These are phyloP conservation scores for Aspergillus ochraceus DNA, from an alignment of 2,329 filamentous ascomycete species.

Conservation along the genomic window DNA sequence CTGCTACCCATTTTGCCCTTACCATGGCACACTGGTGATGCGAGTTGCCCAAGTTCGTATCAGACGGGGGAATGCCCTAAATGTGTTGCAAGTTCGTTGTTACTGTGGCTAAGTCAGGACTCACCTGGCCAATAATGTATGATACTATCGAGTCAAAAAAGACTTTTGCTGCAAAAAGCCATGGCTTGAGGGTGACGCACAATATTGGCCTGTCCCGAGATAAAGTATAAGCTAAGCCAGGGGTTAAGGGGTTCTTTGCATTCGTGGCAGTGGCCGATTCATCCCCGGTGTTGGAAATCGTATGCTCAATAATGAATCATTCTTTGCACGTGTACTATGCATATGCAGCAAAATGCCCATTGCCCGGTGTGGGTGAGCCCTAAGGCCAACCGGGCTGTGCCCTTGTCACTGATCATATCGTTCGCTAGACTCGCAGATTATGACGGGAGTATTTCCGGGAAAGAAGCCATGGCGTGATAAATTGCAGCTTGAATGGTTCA, in stretches of 20 bases:
- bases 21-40: background rate
- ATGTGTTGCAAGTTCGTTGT: background rate
- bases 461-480: background rate
- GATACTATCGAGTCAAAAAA: background rate
- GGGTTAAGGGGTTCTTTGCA: background rate
- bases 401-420: background rate
- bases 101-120: background rate
- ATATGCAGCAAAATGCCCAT: background rate
- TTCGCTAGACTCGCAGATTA: background rate
- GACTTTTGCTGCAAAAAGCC: background rate
- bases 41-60: background rate
- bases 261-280: background rate
- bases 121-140: background rate
- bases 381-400: background rate
- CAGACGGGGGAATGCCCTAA: too few relatives aligned
- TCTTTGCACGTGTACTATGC: background rate
- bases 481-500: background rate
- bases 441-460: background rate
- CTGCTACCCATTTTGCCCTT: slow-evolving; percentile 1
- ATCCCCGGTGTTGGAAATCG: background rate
- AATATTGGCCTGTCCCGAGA: background rate
- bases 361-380: background rate
- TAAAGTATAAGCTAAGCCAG: background rate
- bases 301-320: background rate
- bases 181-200: background rate